phyloP scores from a whole-genome alignment of 371 early-diverging fungal species.

The Cokeromyces recurvatus region DNA sequence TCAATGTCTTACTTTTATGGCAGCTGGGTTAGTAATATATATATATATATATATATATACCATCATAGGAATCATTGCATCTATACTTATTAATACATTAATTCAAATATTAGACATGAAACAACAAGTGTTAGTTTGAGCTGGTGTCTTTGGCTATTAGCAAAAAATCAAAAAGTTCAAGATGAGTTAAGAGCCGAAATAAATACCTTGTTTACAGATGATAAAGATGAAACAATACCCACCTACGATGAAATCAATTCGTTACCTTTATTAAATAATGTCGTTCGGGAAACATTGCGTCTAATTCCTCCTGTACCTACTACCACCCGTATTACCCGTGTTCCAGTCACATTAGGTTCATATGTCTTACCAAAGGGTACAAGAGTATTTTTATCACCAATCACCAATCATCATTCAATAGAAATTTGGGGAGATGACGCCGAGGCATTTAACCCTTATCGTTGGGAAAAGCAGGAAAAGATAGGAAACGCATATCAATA shows the following conservation, averaged over 20 bases:
- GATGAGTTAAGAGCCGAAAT: constrained; percentile 41
- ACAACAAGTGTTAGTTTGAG: constrained; percentile 51
- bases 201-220: constrained; percentile 15
- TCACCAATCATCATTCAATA: constrained; percentile 42
- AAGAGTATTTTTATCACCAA: constrained; percentile 33
- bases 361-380: constrained; percentile 54
- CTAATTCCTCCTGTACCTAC: constrained; percentile 50
- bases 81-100: too few relatives aligned
- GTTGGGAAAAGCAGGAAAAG: constrained; percentile 44
- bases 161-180: constrained; percentile 41
- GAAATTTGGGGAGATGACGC: constrained; percentile 65
- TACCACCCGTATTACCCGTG: constrained; percentile 34
- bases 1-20: constrained; percentile 35
- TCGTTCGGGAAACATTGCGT: constrained; percentile 49
- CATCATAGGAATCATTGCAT: too few relatives aligned
- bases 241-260: constrained; percentile 43
- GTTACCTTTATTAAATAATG: constrained; percentile 43
- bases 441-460: constrained; percentile 55
- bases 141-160: constrained; percentile 54
- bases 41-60: not conserved
- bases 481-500: constrained; percentile 43
- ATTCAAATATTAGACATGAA: constrained; percentile 40
- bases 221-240: constrained; percentile 8
- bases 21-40: constrained; percentile 35
- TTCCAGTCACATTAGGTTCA: constrained; percentile 39